Evolutionary conservation across 495 filamentous ascomycete genomes (phyloP), one percentile per base, ranked within the genome.

Genomic region (Neurospora tetrasperma): DNA sequence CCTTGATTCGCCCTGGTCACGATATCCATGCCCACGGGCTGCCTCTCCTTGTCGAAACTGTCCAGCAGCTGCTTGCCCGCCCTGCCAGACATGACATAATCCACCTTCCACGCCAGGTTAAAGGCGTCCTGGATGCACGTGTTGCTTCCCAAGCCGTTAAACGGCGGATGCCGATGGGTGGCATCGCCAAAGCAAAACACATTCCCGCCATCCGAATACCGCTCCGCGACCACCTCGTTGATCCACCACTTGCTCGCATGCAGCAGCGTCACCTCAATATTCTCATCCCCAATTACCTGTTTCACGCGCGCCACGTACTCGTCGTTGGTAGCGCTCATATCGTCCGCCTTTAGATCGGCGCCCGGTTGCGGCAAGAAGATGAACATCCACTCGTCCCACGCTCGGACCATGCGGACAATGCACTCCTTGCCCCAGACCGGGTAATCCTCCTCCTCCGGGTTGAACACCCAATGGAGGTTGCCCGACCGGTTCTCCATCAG

Each of bases 381-480:
- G 66, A 85, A 81, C 71, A 86, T 81, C 83, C 83, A 86, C 71
- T 85, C 81, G 39, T 78, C 78, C 79, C 83, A 85, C 2, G 85
- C 82, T 71, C 76, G 75, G 9, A 86, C 83, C 78, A 85, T 84
- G 20, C 82, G 75, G 31, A 83, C 79, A 44, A 80, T 76, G 18
- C 77, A 78, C 3, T 79, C 76, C 76, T 77, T 78, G 23, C 80
- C 79, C 75, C 79, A 85, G 0, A 77, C 76, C 4, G 84, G 84
- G 5, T 69, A 18, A 12, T 80, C 69, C 31, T 76, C 75, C 12
- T 76, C 71, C 43, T 83, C 79, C 9, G 80, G 84, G 18, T 76
- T 75, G 42, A 83, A 75, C 0, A 83, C 79, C 86, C 86, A 89
- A 72, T 90, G 88, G 39, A 90, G 82, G 73, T 88, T 88, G 0